Evolutionary conservation across 1,139 yeast genomes (phyloP).

Genomic region (Sugiyamaella neomexicana): DNA sequence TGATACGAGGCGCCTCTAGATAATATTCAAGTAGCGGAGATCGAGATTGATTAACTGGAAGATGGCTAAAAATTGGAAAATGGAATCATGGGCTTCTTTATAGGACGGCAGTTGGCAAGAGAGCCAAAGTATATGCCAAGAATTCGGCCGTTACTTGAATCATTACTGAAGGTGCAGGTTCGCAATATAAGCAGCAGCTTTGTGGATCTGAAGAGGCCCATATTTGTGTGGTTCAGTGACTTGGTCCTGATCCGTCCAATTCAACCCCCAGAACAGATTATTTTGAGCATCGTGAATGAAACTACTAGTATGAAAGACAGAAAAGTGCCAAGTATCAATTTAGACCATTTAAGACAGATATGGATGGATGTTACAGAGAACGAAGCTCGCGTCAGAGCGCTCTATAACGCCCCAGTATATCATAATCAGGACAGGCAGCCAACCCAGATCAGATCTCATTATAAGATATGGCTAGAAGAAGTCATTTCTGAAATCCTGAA

Average conservation of each 20-base stretch:
- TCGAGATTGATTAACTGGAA: no score
- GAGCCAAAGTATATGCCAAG: neutral
- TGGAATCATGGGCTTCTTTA: neutral
- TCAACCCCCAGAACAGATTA: constrained; percentile 18
- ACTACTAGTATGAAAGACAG: neutral
- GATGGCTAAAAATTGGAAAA: neutral
- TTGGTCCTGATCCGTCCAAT: constrained; percentile 25
- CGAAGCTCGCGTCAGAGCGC: constrained; percentile 4
- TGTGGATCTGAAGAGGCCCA: neutral
- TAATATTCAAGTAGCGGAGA: no score
- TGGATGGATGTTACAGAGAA: constrained; percentile 15
- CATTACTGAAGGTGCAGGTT: neutral
- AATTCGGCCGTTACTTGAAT: no score
- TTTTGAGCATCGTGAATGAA: constrained; percentile 7
- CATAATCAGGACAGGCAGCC: no score
- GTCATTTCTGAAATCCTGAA: constrained; percentile 6
- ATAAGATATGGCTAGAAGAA: constrained; percentile 6
- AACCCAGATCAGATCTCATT: neutral
- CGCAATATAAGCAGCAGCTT: neutral
- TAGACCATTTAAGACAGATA: neutral
- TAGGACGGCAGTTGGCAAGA: neutral
- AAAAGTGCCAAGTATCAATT: neutral
- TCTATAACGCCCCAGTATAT: constrained; percentile 14
- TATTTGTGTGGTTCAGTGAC: constrained; percentile 35
- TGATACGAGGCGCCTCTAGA: no score